Evolutionary conservation across 192 early-diverging fungal species (phyloP), one percentile per base, ranked within the genome.

Genomic region (Coemansia sp.): DNA sequence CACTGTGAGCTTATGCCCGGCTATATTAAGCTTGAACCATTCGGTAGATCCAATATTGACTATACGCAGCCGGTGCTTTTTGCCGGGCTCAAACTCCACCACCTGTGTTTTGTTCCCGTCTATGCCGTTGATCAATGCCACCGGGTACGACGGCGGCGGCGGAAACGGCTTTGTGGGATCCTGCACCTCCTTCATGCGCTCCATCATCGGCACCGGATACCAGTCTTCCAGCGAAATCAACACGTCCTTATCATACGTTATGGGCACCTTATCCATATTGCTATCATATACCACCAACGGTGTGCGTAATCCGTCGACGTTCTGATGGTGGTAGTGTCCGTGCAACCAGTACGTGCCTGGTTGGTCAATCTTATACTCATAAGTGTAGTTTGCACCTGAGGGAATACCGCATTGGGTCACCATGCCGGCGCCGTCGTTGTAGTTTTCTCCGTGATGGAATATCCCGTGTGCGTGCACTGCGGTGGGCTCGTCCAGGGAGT

Each of bases 341-440:
- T 94, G 92, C 22, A 89, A 76, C 94, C 94, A 96, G 79, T 85
- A 94, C 20, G 90, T 93, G 42, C 94, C 94, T 20, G 83, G 63
- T 66, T 95, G 90, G 48, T 80, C 63, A 17, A 88, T 62, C 7
- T 72, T 55, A 61, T 88, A 86, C 12, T 74, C 79, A 65, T 95
- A 95, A 4, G 89, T 88, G 61, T 88, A 89, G 40, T 61, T 76
- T 18, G 60, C 57, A 5, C 85, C 85, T 1, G 85, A 72, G 12
- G 91, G 89, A 59, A 95, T 93, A 5, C 84, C 84, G 70, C 93
- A 92, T 70, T 93, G 86, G 2, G 88, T 89, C 55, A 88, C 78
- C 69, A 84, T 85, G 20, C 78, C 70, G 2, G 89, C 80, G 11
- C 92, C 91, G 69, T 93, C 93, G 49, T 85, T 71, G 60, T 85